Percentiles rank a stretch among this genome's conserved stretches.
phyloP scores from a whole-genome alignment of 176 grass and related monocot species.

The Oryza glumipatula region DNA sequence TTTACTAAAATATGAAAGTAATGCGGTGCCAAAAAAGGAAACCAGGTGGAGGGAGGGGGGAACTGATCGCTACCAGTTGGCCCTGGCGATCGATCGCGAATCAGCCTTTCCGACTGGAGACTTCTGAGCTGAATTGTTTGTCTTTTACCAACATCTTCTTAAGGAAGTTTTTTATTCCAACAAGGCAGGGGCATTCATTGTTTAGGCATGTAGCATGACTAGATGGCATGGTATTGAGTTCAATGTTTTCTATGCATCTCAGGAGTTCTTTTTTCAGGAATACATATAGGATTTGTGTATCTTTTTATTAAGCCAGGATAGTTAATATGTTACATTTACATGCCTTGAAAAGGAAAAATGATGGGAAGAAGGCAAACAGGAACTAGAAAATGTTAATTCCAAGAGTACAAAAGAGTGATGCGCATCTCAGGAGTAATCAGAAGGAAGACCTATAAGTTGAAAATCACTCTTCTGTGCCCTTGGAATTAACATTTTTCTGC shows the following conservation, averaged over 20 bases:
- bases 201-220: slow-evolving; percentile 8
- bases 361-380: too few relatives aligned
- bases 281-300: too few relatives aligned
- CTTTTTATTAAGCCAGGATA: too few relatives aligned
- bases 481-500: slow-evolving; percentile 33
- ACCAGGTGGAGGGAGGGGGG: too few relatives aligned
- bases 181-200: not conserved
- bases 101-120: not conserved
- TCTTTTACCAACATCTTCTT: slow-evolving; percentile 21
- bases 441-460: slow-evolving; percentile 10
- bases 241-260: not conserved
- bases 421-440: not conserved
- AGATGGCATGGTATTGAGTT: not conserved
- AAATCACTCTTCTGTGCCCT: not conserved
- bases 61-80: too few relatives aligned
- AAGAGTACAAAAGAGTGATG: not conserved
- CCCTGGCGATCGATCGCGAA: too few relatives aligned
- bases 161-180: slow-evolving; percentile 31
- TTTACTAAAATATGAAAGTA: too few relatives aligned
- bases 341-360: too few relatives aligned
- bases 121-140: not conserved
- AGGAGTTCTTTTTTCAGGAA: not conserved
- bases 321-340: too few relatives aligned
- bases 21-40: too few relatives aligned
- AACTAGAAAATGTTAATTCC: too few relatives aligned